Evolutionary conservation across 2,329 filamentous ascomycete genomes (phyloP), one percentile per base, ranked within the genome.

Genomic region (Trichoderma aggressivum): DNA sequence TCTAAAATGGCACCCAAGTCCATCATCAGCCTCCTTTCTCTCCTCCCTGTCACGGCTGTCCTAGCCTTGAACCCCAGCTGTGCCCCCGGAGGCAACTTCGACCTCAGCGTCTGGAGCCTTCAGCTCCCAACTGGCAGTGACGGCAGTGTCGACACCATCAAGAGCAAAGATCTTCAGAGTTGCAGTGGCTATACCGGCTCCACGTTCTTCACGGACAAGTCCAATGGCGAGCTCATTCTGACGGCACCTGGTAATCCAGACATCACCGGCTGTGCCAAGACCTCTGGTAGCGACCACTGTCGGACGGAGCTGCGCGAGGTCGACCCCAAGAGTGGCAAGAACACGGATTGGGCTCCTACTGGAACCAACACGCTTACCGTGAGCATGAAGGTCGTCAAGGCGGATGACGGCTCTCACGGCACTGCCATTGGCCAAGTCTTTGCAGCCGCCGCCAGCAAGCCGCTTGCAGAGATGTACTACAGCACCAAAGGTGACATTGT

Each of bases 251-350:
- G 81, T 8, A 79, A 79, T 8, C 75, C 78, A 1, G 71, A 72
- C 26, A 74, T 71, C 30, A 75, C 79, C 1, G 76, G 75, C 12
- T 84, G 82, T 71, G 80, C 82, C 7, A 83, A 78, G 7, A 84
- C 82, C 1, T 72, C 77, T 0, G 79, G 81, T 74, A 82, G 80
- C 74, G 72, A 80, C 62, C 82, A 84, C 72, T 84, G 82, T 73
- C 81, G 81, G 28, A 82, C 80, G 12, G 82, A 84, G 74, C 75
- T 84, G 7, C 81, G 81, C 14, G 82, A 84, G 75, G 71, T 72
- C 14, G 73, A 66, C 18, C 80, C 80, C 3, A 76, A 65, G 5
- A 77, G 71, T 64, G 78, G 82, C 79, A 74, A 78, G 53, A 79
- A 81, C 12, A 78, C 76, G 7, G 74, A 73, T 18, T 71, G 69